Evolutionary conservation across 1,284 basidiomycete genomes (phyloP), one percentile per base, ranked within the genome.

Genomic region (Tilletia setariae): DNA sequence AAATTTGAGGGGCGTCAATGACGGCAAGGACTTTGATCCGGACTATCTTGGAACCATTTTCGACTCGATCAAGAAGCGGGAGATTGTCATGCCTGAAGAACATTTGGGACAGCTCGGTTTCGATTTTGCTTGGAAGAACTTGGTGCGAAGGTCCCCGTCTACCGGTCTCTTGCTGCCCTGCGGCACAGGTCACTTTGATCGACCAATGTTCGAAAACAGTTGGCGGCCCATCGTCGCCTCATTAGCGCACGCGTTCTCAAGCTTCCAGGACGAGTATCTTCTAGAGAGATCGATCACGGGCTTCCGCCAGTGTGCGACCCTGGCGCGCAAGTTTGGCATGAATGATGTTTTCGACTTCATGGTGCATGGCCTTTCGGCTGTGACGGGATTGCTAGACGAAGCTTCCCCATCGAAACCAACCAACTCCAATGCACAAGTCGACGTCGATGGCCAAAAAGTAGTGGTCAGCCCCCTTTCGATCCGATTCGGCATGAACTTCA

Each of bases 61-160:
- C 78, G 94, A 98, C 73, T 93, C 91, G 2, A 95, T 99, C 78
- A 89, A 92, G 62, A 94, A 92, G 83, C 87, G 89, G 61, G 96
- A 99, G 84, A 98, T 98, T 71, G 88, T 98, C 64, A 91, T 98
- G 89, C 95, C 96, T 0, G 94, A 98, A 84, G 96, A 99, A 80
- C 96, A 98, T 79, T 91, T 90, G 3, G 96, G 96, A 1, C 93
- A 94, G 82, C 88, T 96, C 46, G 96, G 96, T 0, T 99, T 99
- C 81, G 96, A 98, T 78, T 98, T 96, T 81, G 93, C 95, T 6
- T 99, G 96, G 96, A 98, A 98, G 83, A 93, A 96, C 76, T 85
- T 99, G 32, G 86, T 98, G 63, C 85, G 90, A 62, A 88, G 94
- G 44, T 90, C 94, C 56, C 87, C 91, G 51, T 88, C 89, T 73